Evolutionary conservation across 2,329 filamentous ascomycete species (phyloP).

Genomic region (Apiospora hydei): DNA sequence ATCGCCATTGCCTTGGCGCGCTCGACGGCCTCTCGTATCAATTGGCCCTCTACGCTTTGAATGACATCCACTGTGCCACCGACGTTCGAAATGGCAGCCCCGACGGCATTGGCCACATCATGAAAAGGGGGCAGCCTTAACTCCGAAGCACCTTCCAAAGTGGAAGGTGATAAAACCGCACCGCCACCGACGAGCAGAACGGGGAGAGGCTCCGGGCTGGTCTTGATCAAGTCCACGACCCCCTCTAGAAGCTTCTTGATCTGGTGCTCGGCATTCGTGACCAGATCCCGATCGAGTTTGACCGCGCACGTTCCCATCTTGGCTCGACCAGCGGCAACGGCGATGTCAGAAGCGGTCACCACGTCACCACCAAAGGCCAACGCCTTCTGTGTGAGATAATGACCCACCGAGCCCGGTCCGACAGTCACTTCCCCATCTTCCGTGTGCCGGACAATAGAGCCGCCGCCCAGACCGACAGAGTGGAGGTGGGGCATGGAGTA

Average conservation of each 20-base stretch:
- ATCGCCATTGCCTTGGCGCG: neutral
- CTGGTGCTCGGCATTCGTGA: slow-evolving; percentile 44
- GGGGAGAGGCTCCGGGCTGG: slow-evolving; percentile 59
- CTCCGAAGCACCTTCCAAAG: slow-evolving; percentile 57
- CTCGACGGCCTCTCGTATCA: neutral
- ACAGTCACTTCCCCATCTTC: slow-evolving; percentile 49
- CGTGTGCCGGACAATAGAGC: slow-evolving; percentile 54
- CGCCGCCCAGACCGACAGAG: slow-evolving; percentile 64
- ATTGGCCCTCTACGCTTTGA: neutral
- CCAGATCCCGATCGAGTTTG: slow-evolving; percentile 44
- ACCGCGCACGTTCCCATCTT: slow-evolving; percentile 47
- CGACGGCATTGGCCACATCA: slow-evolving; percentile 67
- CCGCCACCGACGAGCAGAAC: slow-evolving; percentile 68
- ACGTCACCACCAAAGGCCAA: slow-evolving; percentile 61
- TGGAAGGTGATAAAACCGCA: slow-evolving; percentile 60
- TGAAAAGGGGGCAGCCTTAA: slow-evolving; percentile 61
- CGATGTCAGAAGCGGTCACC: slow-evolving; percentile 64
- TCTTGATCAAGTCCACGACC: slow-evolving; percentile 67
- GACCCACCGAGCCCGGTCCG: slow-evolving; percentile 66
- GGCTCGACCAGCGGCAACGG: slow-evolving; percentile 40
- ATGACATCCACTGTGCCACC: slow-evolving; percentile 5
- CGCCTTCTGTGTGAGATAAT: slow-evolving; percentile 58
- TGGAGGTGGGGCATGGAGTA: slow-evolving; percentile 61
- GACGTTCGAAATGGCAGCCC: slow-evolving; percentile 60
- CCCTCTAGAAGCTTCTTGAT: slow-evolving; percentile 61